These are phyloP conservation scores for Anthracocystis setariae DNA, from an alignment of 1,284 basidiomycete genomes.

Conservation along the genomic window DNA sequence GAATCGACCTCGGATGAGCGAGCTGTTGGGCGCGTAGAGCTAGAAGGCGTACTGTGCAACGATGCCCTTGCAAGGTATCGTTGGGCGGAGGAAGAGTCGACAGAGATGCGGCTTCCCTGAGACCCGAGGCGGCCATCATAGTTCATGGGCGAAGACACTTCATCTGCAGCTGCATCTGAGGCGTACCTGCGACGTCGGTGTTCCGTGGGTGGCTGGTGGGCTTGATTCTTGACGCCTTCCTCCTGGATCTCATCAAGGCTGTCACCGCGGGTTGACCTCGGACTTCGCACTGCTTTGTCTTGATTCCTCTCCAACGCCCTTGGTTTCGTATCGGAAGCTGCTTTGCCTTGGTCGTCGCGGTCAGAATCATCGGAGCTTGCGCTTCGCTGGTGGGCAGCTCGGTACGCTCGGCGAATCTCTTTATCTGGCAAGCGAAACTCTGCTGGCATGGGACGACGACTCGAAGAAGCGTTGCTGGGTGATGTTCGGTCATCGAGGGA, in stretches of 20 bases:
- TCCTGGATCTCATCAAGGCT: slow-evolving; percentile 39
- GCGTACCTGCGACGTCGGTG: slow-evolving; percentile 31
- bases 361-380: slow-evolving; percentile 31
- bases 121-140: slow-evolving; percentile 37
- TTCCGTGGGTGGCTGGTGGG: slow-evolving; percentile 1
- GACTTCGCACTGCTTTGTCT: slow-evolving; percentile 7
- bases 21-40: slow-evolving; percentile 14
- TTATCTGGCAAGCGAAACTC: slow-evolving; percentile 48
- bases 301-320: slow-evolving; percentile 2
- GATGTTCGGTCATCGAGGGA: slow-evolving; percentile 25
- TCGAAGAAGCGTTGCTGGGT: slow-evolving; percentile 6
- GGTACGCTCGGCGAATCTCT: slow-evolving; percentile 40
- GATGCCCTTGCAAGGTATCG: slow-evolving; percentile 35
- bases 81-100: slow-evolving; percentile 45
- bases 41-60: slow-evolving; percentile 37
- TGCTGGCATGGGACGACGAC: slow-evolving; percentile 44
- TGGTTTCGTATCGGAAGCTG: not conserved
- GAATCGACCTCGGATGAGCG: slow-evolving; percentile 32
- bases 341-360: not conserved
- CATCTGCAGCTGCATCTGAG: slow-evolving; percentile 42
- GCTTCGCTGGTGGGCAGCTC: slow-evolving; percentile 31
- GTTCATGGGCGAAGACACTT: slow-evolving; percentile 10
- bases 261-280: slow-evolving; percentile 12
- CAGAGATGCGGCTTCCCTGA: slow-evolving; percentile 43
- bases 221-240: slow-evolving; percentile 11